These are phyloP conservation scores for Pulveroboletus sp. DNA, from an alignment of 768 basidiomycete genomes.

Conservation along the genomic window DNA sequence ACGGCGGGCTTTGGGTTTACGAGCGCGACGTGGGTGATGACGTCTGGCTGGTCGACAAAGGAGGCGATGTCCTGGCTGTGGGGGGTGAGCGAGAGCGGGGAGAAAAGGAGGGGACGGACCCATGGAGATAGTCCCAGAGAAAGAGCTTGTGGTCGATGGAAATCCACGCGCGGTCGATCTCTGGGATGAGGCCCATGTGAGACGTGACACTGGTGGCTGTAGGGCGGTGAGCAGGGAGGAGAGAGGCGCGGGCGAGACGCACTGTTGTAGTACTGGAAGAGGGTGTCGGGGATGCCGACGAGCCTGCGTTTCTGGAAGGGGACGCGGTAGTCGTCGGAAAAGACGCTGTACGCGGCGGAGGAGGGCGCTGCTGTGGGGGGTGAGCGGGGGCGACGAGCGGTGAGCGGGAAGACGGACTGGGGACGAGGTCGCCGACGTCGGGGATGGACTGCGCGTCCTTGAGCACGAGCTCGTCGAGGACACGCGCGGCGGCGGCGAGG, in stretches of 20 bases:
- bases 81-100: slow-evolving; percentile 5
- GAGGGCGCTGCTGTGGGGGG: slow-evolving; percentile 51
- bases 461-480: slow-evolving; percentile 64
- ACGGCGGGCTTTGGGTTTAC: slow-evolving; percentile 83
- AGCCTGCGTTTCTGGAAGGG: slow-evolving; percentile 79
- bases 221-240: slow-evolving; percentile 14
- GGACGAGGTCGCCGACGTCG: slow-evolving; percentile 69
- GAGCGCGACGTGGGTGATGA: slow-evolving; percentile 85
- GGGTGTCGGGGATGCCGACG: slow-evolving; percentile 71
- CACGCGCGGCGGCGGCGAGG: slow-evolving; percentile 63
- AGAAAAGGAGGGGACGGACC: slow-evolving; percentile 49
- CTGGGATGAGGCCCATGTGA: slow-evolving; percentile 88
- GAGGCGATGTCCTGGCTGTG: slow-evolving; percentile 84
- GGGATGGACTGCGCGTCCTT: slow-evolving; percentile 77
- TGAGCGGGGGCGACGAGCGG: not conserved
- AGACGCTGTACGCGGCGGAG: slow-evolving; percentile 76
- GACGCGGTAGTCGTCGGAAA: slow-evolving; percentile 72
- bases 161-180: slow-evolving; percentile 94
- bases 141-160: slow-evolving; percentile 92
- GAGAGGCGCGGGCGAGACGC: slow-evolving; percentile 20
- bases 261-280: slow-evolving; percentile 81
- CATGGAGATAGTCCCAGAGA: slow-evolving; percentile 94
- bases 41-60: slow-evolving; percentile 88
- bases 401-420: slow-evolving; percentile 41
- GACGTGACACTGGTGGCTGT: slow-evolving; percentile 67